Evolutionary conservation across 2,329 filamentous ascomycete genomes (phyloP).

Genomic region (Setomelanomma holmii): DNA sequence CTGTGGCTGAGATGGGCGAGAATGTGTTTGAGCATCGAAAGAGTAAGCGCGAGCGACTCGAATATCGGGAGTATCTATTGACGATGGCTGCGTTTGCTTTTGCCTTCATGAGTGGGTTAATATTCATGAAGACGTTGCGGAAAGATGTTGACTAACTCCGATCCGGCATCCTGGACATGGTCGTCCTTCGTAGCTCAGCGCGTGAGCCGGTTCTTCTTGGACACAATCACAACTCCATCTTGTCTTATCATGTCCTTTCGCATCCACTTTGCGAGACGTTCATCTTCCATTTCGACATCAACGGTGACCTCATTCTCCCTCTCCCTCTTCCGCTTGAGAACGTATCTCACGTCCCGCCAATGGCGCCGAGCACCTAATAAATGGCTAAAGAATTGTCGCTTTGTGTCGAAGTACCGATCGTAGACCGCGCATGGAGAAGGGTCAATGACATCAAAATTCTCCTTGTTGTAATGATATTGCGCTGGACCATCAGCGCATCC

Average conservation of each 20-base stretch:
- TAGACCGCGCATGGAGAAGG: constrained; percentile 15
- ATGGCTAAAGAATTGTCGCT: constrained; percentile 11
- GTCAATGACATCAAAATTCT: neutral
- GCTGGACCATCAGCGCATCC: constrained; percentile 3
- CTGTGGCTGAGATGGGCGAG: too few relatives aligned
- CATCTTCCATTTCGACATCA: neutral
- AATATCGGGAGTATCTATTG: too few relatives aligned
- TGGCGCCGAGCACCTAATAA: constrained; percentile 8
- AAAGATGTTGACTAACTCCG: too few relatives aligned
- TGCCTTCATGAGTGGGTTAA: too few relatives aligned
- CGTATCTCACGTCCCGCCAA: constrained; percentile 7
- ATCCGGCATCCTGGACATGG: too few relatives aligned
- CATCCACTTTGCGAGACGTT: constrained; percentile 1
- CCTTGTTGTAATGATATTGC: constrained; percentile 4
- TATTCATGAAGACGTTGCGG: too few relatives aligned
- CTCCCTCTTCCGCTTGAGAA: constrained; percentile 17
- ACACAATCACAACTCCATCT: too few relatives aligned
- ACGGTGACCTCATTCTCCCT: neutral
- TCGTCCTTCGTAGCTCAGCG: too few relatives aligned
- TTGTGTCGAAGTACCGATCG: constrained; percentile 6
- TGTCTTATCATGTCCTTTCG: constrained; percentile 3
- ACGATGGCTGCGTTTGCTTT: too few relatives aligned
- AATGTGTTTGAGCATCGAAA: too few relatives aligned
- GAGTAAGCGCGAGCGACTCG: too few relatives aligned
- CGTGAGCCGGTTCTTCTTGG: too few relatives aligned